Percentiles rank a stretch among this genome's conserved stretches.
These are phyloP conservation scores for Talaromyces ruber DNA, from an alignment of 495 filamentous ascomycete genomes.

Conservation along the genomic window DNA sequence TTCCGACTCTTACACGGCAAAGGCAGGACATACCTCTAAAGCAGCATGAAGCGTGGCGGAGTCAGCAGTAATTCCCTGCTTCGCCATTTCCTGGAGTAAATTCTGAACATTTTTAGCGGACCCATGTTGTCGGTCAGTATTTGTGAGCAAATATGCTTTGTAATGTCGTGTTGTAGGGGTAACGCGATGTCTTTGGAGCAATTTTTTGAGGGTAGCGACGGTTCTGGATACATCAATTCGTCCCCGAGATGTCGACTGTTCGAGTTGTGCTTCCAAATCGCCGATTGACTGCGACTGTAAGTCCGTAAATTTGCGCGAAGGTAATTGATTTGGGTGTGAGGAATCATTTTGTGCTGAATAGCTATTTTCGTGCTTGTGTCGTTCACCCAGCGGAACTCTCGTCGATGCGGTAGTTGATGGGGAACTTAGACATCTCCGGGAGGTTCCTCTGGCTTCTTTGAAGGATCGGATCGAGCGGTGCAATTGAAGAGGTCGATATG, in stretches of 20 bases:
- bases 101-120: constrained; percentile 49
- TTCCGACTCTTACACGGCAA: not conserved
- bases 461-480: constrained; percentile 3
- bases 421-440: constrained; percentile 18
- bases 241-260: constrained; percentile 3
- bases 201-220: constrained; percentile 20
- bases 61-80: constrained; percentile 49
- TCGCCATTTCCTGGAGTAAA: constrained; percentile 65
- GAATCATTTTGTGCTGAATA: not conserved
- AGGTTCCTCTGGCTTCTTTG: not conserved
- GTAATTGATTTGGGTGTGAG: not conserved
- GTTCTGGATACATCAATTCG: constrained; percentile 13
- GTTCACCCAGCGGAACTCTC: not conserved
- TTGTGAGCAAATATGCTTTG: constrained; percentile 61
- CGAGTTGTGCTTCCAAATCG: not conserved
- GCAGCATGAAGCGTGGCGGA: constrained; percentile 60
- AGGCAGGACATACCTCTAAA: constrained; percentile 47
- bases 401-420: not conserved
- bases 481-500: constrained; percentile 24
- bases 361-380: not conserved
- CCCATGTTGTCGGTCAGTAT: constrained; percentile 52
- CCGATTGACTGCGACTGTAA: not conserved
- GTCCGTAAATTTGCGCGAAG: not conserved
- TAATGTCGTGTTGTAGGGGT: constrained; percentile 60
- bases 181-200: constrained; percentile 55